phyloP scores from a whole-genome alignment of 306 rosid genomes.

The barrel medic (Medicago truncatula) region DNA sequence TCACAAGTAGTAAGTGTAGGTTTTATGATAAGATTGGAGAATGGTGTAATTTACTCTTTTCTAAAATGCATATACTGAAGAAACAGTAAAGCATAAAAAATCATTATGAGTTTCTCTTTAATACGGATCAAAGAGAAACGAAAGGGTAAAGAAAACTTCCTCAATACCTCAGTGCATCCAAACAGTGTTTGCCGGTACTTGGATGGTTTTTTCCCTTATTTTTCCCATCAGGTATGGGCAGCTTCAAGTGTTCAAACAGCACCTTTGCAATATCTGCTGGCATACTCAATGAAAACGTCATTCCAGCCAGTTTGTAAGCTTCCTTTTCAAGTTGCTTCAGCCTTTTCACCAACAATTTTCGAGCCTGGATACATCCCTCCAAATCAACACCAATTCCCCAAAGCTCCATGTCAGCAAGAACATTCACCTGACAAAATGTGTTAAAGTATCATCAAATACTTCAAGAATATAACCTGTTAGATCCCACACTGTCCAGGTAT shows the following conservation, averaged over 20 bases:
- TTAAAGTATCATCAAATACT: constrained; percentile 40
- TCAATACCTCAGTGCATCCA: constrained; percentile 83
- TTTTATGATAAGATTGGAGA: neutral
- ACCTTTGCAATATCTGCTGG: constrained; percentile 92
- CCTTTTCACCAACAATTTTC: constrained; percentile 76
- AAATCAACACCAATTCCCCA: constrained; percentile 97
- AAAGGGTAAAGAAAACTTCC: constrained; percentile 37
- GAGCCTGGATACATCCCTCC: constrained; percentile 89
- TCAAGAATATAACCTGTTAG: constrained; percentile 12
- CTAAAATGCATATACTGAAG: constrained; percentile 28
- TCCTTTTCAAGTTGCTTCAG: constrained; percentile 85
- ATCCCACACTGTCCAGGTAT: neutral
- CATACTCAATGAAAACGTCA: constrained; percentile 75
- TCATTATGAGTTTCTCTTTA: constrained; percentile 23
- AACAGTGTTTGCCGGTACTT: constrained; percentile 90
- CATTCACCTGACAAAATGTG: constrained; percentile 64
- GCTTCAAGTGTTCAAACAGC: constrained; percentile 79
- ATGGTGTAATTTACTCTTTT: constrained; percentile 15
- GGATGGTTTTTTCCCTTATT: constrained; percentile 86
- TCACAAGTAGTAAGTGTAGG: neutral
- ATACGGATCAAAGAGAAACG: constrained; percentile 21
- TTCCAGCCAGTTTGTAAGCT: constrained; percentile 86
- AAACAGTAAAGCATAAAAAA: constrained; percentile 28
- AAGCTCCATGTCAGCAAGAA: constrained; percentile 96
- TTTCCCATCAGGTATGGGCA: constrained; percentile 74